Percentiles rank a stretch among this genome's conserved stretches.
Conservation (phyloP, 78 protist species). For the Dictyostelium citrinum region DNA sequence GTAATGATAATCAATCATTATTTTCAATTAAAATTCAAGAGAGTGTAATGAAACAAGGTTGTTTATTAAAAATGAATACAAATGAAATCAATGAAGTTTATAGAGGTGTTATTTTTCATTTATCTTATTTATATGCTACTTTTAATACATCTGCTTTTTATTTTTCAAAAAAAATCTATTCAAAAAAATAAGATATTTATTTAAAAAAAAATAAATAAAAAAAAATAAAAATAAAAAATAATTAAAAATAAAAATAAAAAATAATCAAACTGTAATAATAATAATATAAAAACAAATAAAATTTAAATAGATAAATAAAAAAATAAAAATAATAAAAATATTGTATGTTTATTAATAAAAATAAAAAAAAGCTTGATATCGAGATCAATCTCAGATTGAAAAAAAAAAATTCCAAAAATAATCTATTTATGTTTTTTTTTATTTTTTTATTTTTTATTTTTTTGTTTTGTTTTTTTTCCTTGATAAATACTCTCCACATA, state of each 20-base stretch:
- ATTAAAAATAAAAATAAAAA: too few species aligned
- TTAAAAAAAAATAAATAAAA: too few species aligned
- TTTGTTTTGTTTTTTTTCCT: neutral
- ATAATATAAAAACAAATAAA: too few species aligned
- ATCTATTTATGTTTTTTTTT: neutral
- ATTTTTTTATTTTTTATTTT: neutral
- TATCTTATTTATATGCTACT: neutral
- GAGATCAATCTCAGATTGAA: neutral
- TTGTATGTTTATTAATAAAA: too few species aligned
- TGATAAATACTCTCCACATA: too few species aligned
- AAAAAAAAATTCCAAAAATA: neutral
- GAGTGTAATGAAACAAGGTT: slow-evolving; percentile 41
- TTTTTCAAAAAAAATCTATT: neutral
- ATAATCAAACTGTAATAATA: neutral
- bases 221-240: too few species aligned
- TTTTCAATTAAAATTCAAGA: slow-evolving; percentile 19
- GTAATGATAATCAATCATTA: neutral
- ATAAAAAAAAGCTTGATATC: neutral
- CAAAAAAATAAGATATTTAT: neutral
- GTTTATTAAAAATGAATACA: slow-evolving; percentile 32
- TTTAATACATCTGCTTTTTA: neutral
- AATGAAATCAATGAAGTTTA: slow-evolving; percentile 19
- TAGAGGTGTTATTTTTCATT: slow-evolving; percentile 5
- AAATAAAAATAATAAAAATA: neutral
- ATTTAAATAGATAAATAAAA: neutral